Base-by-base conservation (phyloP, 345 rosid species). In the Durio zibethinus region DNA sequence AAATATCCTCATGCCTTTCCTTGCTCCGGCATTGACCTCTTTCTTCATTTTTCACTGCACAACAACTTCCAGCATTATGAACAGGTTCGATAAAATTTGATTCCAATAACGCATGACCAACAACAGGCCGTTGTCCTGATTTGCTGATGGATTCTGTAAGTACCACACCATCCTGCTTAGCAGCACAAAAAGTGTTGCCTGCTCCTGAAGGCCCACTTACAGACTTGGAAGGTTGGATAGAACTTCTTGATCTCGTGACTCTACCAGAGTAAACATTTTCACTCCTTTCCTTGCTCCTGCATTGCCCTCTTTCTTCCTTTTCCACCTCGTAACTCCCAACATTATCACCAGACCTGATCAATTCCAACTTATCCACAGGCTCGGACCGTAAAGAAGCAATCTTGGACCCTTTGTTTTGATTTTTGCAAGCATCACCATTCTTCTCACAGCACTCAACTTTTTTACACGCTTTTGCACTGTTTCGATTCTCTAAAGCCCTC, bases 401-500 rank as follows among this genome's bases (percentile, higher is more conserved):
- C 78, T 69, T 84, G 77, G 81, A 70, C 61, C 83, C 80, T 56
- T 53, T 64, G 77, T 33, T 45, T 75, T 73, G 78, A 73, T 52
- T 47, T 31, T 62, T 77, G 66, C 72, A 75, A 76, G 74, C 78
- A 76, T 53, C 77, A 81, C 76, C 63, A 63, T 80, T 72, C 56
- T 63, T 80, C 69, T 79, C 84, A 83, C 67, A 63, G 52, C 50
- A 56, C 27, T 78, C 83, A 78, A 78, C 53, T 65, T 75, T 77
- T 79, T 76, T 86, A 18, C 79, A 76, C 48, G 85, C 85, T 81
- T 86, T 92, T 15, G 85, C 88, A 84, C 97, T 89, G 78, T 81
- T 87, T 10, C 93, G 94, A 82, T 82, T 79, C 84, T 87, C 87
- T 63, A 93, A 72, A 85, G 85, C 91, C 82, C 66, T 82, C 76